A percentile compares a stretch with the other conserved stretches of the same genome.
Conservation (phyloP, 169 alveolate genomes). For the Plasmodium gaboni region DNA sequence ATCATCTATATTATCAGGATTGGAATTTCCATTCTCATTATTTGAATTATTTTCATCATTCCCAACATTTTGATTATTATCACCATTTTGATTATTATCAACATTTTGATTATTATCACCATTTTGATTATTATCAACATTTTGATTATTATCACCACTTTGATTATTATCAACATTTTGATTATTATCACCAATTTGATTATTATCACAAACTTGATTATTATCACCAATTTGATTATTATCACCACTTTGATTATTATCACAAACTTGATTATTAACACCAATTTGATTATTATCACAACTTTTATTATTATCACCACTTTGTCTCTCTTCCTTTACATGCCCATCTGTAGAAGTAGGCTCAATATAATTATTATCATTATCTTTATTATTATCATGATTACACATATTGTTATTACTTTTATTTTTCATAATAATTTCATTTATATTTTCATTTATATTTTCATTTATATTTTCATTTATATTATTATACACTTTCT, state of each 20-base stretch:
- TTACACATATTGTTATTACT: no score
- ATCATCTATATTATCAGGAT: constrained; percentile 22
- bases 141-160: background rate
- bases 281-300: no score
- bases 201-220: background rate
- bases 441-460: no score
- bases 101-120: background rate
- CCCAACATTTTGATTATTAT: background rate
- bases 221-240: background rate
- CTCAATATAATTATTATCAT: no score
- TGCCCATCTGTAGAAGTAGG: no score
- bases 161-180: background rate
- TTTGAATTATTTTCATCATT: background rate
- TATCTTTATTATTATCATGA: no score
- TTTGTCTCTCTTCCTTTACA: no score
- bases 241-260: background rate
- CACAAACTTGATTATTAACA: background rate
- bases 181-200: background rate
- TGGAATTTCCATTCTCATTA: background rate
- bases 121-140: background rate
- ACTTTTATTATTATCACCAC: no score
- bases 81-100: background rate
- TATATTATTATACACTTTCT: no score
- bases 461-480: no score
- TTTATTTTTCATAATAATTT: no score